phyloP scores from a whole-genome alignment of 148 eudicot genomes.

The Diospyros lotus region DNA sequence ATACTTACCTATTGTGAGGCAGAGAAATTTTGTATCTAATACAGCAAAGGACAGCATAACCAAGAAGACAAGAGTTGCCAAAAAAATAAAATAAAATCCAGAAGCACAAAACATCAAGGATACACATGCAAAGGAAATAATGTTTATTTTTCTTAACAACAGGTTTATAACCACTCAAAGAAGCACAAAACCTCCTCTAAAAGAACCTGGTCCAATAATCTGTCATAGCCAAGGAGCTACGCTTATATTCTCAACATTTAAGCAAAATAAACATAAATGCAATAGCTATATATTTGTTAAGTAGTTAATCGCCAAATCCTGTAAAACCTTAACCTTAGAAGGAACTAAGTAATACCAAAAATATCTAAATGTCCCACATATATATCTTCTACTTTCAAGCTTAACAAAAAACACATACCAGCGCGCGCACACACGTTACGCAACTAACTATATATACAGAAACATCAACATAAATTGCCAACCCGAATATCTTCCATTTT shows the following conservation, averaged over 20 bases:
- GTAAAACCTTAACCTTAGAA: not conserved
- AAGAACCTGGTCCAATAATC: not conserved
- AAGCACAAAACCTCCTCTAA: not conserved
- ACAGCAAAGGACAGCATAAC: not conserved
- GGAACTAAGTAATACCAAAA: not conserved
- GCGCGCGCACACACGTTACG: too few relatives aligned
- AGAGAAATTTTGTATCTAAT: not conserved
- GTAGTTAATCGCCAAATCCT: not conserved
- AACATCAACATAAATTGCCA: too few relatives aligned
- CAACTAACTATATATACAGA: too few relatives aligned
- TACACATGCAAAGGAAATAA: not conserved
- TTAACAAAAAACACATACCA: too few relatives aligned
- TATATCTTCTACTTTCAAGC: too few relatives aligned
- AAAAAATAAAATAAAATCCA: too few relatives aligned
- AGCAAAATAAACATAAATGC: not conserved
- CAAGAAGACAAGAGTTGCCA: not conserved
- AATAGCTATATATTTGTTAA: not conserved
- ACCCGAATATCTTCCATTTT: not conserved
- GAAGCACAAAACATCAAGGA: not conserved
- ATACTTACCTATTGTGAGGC: not conserved
- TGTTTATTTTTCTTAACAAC: not conserved
- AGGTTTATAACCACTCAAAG: not conserved
- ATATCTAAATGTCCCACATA: not conserved
- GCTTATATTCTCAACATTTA: not conserved
- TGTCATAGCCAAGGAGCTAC: not conserved